Conservation (phyloP, 306 rosid genomes). For the Erythrophleum fordii region DNA sequence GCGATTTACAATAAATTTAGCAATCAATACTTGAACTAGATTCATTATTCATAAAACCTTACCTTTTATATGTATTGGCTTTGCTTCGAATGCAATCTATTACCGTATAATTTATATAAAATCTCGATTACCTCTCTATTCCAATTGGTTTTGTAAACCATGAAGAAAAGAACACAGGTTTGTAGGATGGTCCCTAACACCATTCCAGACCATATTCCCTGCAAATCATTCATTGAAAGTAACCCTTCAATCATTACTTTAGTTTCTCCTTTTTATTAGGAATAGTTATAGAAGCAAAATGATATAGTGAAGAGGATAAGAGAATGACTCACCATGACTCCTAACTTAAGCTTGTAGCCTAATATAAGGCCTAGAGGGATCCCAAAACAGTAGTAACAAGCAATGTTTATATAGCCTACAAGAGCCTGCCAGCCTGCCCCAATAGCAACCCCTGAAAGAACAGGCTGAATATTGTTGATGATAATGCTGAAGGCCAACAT, state of each 20-base stretch:
- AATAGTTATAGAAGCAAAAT: too few relatives aligned
- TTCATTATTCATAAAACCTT: background rate
- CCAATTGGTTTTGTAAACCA: conserved; percentile 77
- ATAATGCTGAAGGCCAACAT: conserved; percentile 69
- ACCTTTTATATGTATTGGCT: background rate
- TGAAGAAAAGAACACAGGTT: conserved; percentile 58
- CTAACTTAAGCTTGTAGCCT: conserved; percentile 60
- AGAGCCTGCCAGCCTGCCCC: conserved; percentile 90
- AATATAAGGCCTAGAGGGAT: conserved; percentile 71
- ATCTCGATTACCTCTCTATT: conserved; percentile 57
- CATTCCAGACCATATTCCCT: conserved; percentile 92
- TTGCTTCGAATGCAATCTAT: background rate
- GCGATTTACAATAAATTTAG: conserved; percentile 19
- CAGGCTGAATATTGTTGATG: conserved; percentile 82
- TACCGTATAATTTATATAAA: too few relatives aligned
- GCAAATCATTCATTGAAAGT: conserved; percentile 12
- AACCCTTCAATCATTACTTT: too few relatives aligned
- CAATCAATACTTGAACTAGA: background rate
- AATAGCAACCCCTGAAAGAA: conserved; percentile 86
- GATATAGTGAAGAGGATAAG: too few relatives aligned
- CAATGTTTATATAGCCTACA: conserved; percentile 77
- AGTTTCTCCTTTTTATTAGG: too few relatives aligned
- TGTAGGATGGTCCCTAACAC: conserved; percentile 68
- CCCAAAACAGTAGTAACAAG: conserved; percentile 76
- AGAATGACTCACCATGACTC: conserved; percentile 52